Base-by-base conservation (phyloP, 2,329 filamentous ascomycete genomes). In the Penicillium sp. region DNA sequence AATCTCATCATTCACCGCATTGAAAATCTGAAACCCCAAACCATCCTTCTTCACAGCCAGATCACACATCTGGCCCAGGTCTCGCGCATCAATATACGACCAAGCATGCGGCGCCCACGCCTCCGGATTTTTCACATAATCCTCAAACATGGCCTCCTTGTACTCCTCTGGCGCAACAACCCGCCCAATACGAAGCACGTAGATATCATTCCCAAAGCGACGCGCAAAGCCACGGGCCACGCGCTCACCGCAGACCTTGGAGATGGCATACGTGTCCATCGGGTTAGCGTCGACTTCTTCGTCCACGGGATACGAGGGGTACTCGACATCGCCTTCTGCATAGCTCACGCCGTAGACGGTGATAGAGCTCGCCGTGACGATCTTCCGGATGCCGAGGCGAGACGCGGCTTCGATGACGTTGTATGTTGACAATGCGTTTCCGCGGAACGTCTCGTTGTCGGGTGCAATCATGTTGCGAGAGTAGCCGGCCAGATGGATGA, bases 141-240 rank as follows among this genome's bases (percentile, higher is more conserved):
- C 73, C 0, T 80, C 77, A 60, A 88, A 88, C 51, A 64, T 63
- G 57, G 82, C 78, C 2, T 73, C 69, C 55, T 76, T 79, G 63
- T 88, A 88, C 68, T 88, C 85, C 51, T 87, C 82, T 4, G 85
- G 86, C 59, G 85, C 84, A 59, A 88, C 80, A 5, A 88, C 83
- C 55, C 86, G 84, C 12, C 86, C 86, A 52, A 88, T 86, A 2
- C 85, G 77, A 25, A 88, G 70, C 0, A 81, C 82, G 66, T 88
- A 88, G 63, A 88, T 85, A 69, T 88, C 86, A 1, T 75, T 76
- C 0, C 63, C 65, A 63, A 83, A 88, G 2, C 86, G 76, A 0
- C 83, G 76, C 0, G 85, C 81, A 62, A 88, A 87, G 0, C 82
- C 81, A 2, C 84, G 75, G 0, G 83, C 85, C 0, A 83, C 82